Percentiles rank a stretch among this genome's conserved stretches.
phyloP scores from a whole-genome alignment of 1,284 basidiomycete species.

The Earliella scabrosa region DNA sequence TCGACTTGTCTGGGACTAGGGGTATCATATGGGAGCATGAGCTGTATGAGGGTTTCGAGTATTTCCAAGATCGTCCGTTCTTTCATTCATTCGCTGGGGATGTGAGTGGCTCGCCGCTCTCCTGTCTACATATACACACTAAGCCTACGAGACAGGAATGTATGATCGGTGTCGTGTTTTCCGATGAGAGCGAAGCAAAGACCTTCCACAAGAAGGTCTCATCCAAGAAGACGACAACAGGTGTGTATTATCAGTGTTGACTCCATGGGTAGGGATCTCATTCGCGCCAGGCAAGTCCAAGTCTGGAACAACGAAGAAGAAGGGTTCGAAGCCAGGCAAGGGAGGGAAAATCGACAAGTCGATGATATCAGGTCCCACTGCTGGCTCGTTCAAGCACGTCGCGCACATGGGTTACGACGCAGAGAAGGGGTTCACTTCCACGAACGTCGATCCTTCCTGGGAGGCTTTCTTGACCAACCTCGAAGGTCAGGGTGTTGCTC shows the following conservation, averaged over 20 bases:
- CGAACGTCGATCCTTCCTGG: slow-evolving; percentile 95
- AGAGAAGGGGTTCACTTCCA: slow-evolving; percentile 85
- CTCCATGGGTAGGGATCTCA: background rate
- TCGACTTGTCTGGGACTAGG: slow-evolving; percentile 82
- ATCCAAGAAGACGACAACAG: slow-evolving; percentile 66
- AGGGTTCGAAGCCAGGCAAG: slow-evolving; percentile 46
- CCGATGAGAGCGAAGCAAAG: slow-evolving; percentile 87
- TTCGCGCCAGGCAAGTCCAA: slow-evolving; percentile 34
- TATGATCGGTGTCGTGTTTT: slow-evolving; percentile 91
- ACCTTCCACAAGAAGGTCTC: slow-evolving; percentile 90
- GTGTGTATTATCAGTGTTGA: slow-evolving; percentile 39
- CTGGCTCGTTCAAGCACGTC: slow-evolving; percentile 86
- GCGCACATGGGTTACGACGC: slow-evolving; percentile 96
- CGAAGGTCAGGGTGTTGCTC: slow-evolving; percentile 71
- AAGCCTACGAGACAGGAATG: slow-evolving; percentile 59
- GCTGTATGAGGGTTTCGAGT: slow-evolving; percentile 85
- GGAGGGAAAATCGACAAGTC: slow-evolving; percentile 87
- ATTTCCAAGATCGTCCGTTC: slow-evolving; percentile 87
- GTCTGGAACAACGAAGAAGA: slow-evolving; percentile 60
- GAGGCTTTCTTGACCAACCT: slow-evolving; percentile 77
- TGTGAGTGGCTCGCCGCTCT: slow-evolving; percentile 54
- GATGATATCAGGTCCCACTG: slow-evolving; percentile 84
- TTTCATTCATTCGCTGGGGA: slow-evolving; percentile 95
- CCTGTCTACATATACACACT: slow-evolving; percentile 1
- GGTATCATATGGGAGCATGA: slow-evolving; percentile 96